Evolutionary conservation across 768 basidiomycete species (phyloP), one percentile per base, ranked within the genome.

Genomic region (Tephrocybe sp.): DNA sequence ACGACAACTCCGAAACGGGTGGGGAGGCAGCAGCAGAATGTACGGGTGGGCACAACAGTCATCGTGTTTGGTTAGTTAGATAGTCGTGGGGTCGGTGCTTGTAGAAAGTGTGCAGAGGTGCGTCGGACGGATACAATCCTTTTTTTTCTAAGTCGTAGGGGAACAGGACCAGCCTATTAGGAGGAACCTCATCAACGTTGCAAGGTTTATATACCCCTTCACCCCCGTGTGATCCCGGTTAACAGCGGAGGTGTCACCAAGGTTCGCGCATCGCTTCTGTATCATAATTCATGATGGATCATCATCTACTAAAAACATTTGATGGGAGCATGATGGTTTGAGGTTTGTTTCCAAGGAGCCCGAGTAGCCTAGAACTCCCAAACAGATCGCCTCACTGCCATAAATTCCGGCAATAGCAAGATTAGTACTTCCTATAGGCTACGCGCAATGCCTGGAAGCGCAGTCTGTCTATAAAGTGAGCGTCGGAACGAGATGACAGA

Each of bases 1-100:
- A 77, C 75, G 40, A 77, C 63, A 39, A 73, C 74, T 40, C 76
- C 78, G 37, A 69, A 71, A 55, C 78, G 64, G 29, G 74, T 73
- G 8, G 78, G 76, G 42, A 78, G 69, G 61, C 76, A 77, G 66
- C 74, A 75, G 57, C 75, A 77, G 60, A 76, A 77, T 31, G 67
- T 76, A 56, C 75, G 72, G 42, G 69, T 67, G 37, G 52, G 55
- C 52, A 74, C 68, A 47, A 64, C 59, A 16, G 65, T 63, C 68
- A 71, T 72, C 53, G 53, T 64, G 49, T n/a, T 45, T 55, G 43
- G 10, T 27, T 50, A 54, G 50, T 45, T 50, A 31, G 9, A 13
- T 7, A 8, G 37, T 38, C 22, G 42, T 36, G 31, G 41, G 33
- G 44, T 40, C 34, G 39, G 51, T 40, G 45, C 47, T 55, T 51